Percentiles rank a stretch among this genome's conserved stretches.
Evolutionary conservation across 768 basidiomycete genomes (phyloP).

Genomic region (Boletus coccyginus): DNA sequence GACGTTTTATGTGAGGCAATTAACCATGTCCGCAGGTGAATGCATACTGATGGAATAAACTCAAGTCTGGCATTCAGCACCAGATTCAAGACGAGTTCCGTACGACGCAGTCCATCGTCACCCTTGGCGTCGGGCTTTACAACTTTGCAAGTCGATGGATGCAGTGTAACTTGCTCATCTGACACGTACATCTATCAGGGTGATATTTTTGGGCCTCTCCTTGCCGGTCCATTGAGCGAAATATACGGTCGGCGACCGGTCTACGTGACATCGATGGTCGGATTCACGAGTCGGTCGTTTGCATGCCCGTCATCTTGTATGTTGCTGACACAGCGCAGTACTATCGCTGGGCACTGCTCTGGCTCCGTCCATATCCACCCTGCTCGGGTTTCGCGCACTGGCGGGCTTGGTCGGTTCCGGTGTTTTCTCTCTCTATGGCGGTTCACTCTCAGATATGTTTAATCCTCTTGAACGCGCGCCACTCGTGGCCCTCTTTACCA

Average conservation of each 20-base stretch:
- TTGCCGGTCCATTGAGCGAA: conserved; percentile 26
- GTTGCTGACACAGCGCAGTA: conserved; percentile 14
- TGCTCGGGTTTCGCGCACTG: conserved; percentile 20
- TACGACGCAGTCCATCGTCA: conserved; percentile 18
- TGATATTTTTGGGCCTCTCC: conserved; percentile 24
- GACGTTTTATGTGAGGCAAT: conserved; percentile 27
- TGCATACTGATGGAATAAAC: not conserved
- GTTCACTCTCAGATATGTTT: conserved; percentile 30
- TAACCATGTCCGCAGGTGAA: not conserved
- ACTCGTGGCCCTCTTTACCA: conserved; percentile 29
- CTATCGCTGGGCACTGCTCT: conserved; percentile 22
- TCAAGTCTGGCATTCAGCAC: conserved; percentile 27
- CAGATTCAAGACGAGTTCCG: conserved; percentile 26
- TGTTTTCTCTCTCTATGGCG: conserved; percentile 30
- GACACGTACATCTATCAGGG: conserved; percentile 17
- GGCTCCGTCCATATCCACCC: conserved; percentile 19
- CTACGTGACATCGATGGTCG: conserved; percentile 19
- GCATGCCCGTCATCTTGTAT: not conserved
- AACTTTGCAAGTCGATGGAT: conserved; percentile 22
- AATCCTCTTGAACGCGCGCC: conserved; percentile 27
- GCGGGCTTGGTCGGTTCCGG: conserved; percentile 25
- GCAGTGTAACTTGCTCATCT: not conserved
- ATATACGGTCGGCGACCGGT: conserved; percentile 24
- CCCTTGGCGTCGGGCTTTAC: conserved; percentile 26
- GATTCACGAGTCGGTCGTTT: conserved; percentile 21